Conservation (phyloP, 306 rosid genomes). For the Prunus salicina region DNA sequence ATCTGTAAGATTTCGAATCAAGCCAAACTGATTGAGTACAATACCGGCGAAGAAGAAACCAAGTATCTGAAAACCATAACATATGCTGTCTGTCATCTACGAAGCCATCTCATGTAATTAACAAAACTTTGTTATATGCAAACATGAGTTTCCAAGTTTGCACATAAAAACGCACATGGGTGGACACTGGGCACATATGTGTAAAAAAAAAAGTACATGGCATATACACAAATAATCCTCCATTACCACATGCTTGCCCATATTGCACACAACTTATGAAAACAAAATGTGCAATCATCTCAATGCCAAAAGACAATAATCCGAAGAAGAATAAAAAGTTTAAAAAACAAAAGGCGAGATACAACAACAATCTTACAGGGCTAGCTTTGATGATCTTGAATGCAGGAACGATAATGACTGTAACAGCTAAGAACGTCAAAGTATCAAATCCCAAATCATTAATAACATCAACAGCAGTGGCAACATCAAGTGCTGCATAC, state of each 20-base stretch:
- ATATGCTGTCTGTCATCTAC: constrained; percentile 1
- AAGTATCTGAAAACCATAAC: constrained; percentile 70
- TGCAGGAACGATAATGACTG: constrained; percentile 78
- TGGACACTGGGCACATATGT: background rate
- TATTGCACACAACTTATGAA: background rate
- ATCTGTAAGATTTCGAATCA: constrained; percentile 88
- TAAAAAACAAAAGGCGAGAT: background rate
- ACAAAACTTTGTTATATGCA: background rate
- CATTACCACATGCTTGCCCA: background rate
- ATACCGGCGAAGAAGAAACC: constrained; percentile 98
- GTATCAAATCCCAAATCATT: constrained; percentile 94
- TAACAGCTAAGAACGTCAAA: constrained; percentile 77
- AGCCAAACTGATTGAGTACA: constrained; percentile 91
- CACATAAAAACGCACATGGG: background rate
- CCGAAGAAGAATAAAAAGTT: background rate
- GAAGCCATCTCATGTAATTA: background rate
- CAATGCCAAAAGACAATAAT: background rate
- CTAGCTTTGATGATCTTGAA: constrained; percentile 76
- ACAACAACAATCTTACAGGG: constrained; percentile 43
- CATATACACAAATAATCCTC: background rate
- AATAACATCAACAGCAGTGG: constrained; percentile 68
- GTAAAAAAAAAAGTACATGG: background rate
- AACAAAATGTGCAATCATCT: background rate
- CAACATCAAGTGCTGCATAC: constrained; percentile 67
- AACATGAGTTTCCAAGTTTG: background rate